Percentiles rank a stretch among this genome's conserved stretches.
These are phyloP conservation scores for Fragilaria crotonensis DNA, from an alignment of 108 stramenopile genomes.

Conservation along the genomic window DNA sequence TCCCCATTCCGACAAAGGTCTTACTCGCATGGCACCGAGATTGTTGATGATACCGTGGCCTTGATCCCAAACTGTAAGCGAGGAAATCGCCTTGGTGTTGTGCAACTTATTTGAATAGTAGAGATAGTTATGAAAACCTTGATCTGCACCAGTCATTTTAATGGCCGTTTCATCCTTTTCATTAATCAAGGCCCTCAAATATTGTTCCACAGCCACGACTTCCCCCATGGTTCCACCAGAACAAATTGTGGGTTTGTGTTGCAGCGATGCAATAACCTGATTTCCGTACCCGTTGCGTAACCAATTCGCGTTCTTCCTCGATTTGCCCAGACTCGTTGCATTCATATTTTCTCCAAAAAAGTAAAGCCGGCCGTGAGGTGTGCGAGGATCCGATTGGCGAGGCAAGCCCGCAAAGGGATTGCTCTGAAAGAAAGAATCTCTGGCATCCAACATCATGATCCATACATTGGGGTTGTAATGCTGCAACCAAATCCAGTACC, in stretches of 20 bases:
- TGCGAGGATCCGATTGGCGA: constrained; percentile 1
- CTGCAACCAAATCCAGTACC: constrained; percentile 82
- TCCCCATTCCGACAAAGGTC: constrained; percentile 55
- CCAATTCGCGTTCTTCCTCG: constrained; percentile 59
- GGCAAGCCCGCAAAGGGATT: constrained; percentile 47
- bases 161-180: constrained; percentile 66
- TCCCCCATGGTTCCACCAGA: constrained; percentile 78
- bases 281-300: constrained; percentile 44
- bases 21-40: constrained; percentile 59
- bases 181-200: constrained; percentile 73
- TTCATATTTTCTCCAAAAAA: constrained; percentile 80
- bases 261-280: constrained; percentile 23
- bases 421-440: constrained; percentile 74
- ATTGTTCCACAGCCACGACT: constrained; percentile 69
- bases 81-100: constrained; percentile 37
- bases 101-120: constrained; percentile 59
- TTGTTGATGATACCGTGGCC: constrained; percentile 82
- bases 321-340: constrained; percentile 58
- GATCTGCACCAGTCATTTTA: constrained; percentile 73
- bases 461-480: constrained; percentile 54
- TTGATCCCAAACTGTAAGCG: constrained; percentile 68
- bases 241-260: constrained; percentile 69
- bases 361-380: constrained; percentile 46
- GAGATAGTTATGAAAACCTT: constrained; percentile 81
- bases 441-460: constrained; percentile 79